A percentile compares a stretch with the other conserved stretches of the same genome.
Conservation (phyloP, 768 basidiomycete species). For the Mycena amicta region DNA sequence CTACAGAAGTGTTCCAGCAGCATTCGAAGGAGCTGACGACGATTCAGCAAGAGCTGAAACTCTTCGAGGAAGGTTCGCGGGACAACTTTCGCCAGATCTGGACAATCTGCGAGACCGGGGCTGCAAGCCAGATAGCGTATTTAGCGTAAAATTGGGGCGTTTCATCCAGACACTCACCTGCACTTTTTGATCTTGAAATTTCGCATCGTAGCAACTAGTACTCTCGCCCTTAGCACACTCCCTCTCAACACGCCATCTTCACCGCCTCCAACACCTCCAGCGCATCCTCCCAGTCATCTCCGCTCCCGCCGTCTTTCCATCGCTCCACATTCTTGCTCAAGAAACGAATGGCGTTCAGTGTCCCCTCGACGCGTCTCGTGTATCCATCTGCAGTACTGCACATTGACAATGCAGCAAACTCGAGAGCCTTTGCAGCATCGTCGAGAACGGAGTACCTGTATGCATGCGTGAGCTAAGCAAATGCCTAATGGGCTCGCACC, state of each 20-base stretch:
- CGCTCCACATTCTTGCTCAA: slow-evolving; percentile 2
- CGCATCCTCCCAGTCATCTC: slow-evolving; percentile 24
- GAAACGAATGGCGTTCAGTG: slow-evolving; percentile 12
- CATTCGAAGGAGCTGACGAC: neutral
- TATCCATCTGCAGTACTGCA: slow-evolving; percentile 19
- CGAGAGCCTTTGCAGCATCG: slow-evolving; percentile 9
- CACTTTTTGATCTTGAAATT: too few relatives aligned
- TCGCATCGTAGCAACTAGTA: too few relatives aligned
- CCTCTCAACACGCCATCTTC: too few relatives aligned
- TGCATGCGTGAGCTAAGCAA: neutral
- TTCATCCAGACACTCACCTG: neutral
- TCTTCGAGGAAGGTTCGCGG: neutral
- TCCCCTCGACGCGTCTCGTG: slow-evolving; percentile 7
- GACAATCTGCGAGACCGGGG: neutral
- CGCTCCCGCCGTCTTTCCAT: slow-evolving; percentile 1
- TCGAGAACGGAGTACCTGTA: slow-evolving; percentile 12
- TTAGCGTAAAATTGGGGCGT: neutral
- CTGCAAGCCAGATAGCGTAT: neutral
- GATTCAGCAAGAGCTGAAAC: neutral
- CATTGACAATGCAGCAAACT: slow-evolving; percentile 19
- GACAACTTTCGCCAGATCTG: neutral
- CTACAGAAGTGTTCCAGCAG: neutral
- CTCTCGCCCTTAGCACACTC: too few relatives aligned
- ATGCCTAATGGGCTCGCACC: neutral
- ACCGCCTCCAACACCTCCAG: slow-evolving; percentile 5